Evolutionary conservation across 1,139 yeast species (phyloP).

Genomic region (Sugiyamaella sp.): DNA sequence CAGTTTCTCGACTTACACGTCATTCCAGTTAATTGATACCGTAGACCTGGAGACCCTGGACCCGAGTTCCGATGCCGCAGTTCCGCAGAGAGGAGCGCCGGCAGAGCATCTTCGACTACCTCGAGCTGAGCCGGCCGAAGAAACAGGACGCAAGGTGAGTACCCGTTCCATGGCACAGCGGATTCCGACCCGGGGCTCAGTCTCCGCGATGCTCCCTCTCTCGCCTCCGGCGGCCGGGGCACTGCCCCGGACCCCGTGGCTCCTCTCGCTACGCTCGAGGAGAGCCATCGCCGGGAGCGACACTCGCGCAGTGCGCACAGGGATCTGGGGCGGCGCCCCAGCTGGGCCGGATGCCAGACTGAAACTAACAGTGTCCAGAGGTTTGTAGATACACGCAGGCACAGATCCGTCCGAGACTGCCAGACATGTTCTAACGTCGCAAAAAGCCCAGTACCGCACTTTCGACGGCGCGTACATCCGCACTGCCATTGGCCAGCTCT

Average conservation of each 20-base stretch:
- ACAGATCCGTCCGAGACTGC: too few species aligned
- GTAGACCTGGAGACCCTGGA: too few species aligned
- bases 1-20: too few species aligned
- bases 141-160: constrained; percentile 28
- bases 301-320: background rate
- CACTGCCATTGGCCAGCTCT: constrained; percentile 46
- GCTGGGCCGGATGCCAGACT: background rate
- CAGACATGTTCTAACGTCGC: background rate
- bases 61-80: constrained; percentile 18
- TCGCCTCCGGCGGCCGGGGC: too few species aligned
- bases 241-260: too few species aligned
- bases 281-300: too few species aligned
- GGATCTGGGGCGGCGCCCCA: background rate
- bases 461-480: constrained; percentile 49
- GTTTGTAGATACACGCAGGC: too few species aligned
- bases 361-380: constrained; percentile 22
- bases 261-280: too few species aligned
- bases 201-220: too few species aligned
- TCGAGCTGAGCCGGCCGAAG: constrained; percentile 20
- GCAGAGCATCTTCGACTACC: constrained; percentile 20
- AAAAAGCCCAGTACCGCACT: constrained; percentile 45
- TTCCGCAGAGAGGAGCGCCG: constrained; percentile 13
- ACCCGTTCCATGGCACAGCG: too few species aligned
- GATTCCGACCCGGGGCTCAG: too few species aligned
- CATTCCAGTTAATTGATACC: too few species aligned